phyloP scores from a whole-genome alignment of 73 alveolate species.

The Paramecium tetraurelia region DNA sequence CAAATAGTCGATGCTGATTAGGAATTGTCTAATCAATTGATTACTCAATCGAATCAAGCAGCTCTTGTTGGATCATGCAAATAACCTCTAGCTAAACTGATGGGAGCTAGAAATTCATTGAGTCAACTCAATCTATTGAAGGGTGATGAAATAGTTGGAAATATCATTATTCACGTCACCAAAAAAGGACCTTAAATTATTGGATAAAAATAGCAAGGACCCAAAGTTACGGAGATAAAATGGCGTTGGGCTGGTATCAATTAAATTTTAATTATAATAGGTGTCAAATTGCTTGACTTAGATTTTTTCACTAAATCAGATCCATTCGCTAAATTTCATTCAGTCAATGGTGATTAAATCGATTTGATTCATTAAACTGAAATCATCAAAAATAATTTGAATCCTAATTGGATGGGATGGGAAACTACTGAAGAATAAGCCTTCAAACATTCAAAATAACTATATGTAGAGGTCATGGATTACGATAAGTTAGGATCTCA shows the following conservation, averaged over 20 bases:
- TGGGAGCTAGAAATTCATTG: conserved; percentile 4
- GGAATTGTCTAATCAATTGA: not conserved
- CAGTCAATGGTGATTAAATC: not conserved
- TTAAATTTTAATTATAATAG: not conserved
- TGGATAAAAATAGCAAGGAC: not conserved
- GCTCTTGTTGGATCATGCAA: not conserved
- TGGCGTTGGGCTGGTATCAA: conserved; percentile 11
- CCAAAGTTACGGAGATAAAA: not conserved
- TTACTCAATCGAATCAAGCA: not conserved
- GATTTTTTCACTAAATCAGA: conserved; percentile 22
- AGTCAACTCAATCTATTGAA: not conserved
- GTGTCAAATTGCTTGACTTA: conserved; percentile 8
- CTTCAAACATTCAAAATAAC: not conserved
- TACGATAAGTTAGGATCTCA: conserved; percentile 6
- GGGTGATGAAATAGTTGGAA: not conserved
- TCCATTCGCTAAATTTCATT: conserved; percentile 41
- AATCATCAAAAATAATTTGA: conserved; percentile 22
- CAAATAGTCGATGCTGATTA: conserved; percentile 1
- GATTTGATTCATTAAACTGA: not conserved
- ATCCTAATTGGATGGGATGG: conserved; percentile 41
- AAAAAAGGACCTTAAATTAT: not conserved
- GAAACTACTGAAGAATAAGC: conserved; percentile 19
- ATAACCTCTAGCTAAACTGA: not conserved
- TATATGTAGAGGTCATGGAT: conserved; percentile 5
- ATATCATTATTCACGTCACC: not conserved